A percentile compares a stretch with the other conserved stretches of the same genome.
These are phyloP conservation scores for Pistacia integerrima DNA, from an alignment of 345 rosid species.

Conservation along the genomic window DNA sequence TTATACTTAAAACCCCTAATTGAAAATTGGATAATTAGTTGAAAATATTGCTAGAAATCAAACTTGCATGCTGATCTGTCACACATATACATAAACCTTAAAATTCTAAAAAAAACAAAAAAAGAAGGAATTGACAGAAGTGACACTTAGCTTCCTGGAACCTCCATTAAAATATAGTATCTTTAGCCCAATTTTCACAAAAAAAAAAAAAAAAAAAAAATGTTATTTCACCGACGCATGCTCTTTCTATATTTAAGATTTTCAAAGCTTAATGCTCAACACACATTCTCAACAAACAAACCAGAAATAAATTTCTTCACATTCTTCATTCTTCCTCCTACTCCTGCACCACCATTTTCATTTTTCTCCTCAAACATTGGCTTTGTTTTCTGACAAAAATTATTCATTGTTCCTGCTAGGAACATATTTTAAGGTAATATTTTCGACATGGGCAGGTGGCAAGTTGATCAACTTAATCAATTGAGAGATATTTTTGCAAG, in stretches of 20 bases:
- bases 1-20: too few species aligned
- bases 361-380: not conserved
- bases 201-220: too few species aligned
- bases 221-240: conserved; percentile 17
- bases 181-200: not conserved
- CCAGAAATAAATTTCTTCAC: not conserved
- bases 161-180: not conserved
- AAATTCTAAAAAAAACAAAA: too few species aligned
- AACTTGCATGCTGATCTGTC: too few species aligned
- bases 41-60: too few species aligned
- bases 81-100: too few species aligned
- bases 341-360: not conserved
- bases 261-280: too few species aligned
- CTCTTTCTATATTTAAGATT: conserved; percentile 18
- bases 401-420: too few species aligned
- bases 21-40: too few species aligned
- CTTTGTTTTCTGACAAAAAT: too few species aligned
- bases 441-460: conserved; percentile 1
- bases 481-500: conserved; percentile 60
- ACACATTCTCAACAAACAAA: not conserved
- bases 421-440: too few species aligned
- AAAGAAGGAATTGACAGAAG: too few species aligned
- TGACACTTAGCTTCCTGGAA: not conserved
- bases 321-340: not conserved
- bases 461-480: conserved; percentile 52